Evolutionary conservation across 768 basidiomycete genomes (phyloP), one percentile per base, ranked within the genome.

Genomic region (Pisolithus albus): DNA sequence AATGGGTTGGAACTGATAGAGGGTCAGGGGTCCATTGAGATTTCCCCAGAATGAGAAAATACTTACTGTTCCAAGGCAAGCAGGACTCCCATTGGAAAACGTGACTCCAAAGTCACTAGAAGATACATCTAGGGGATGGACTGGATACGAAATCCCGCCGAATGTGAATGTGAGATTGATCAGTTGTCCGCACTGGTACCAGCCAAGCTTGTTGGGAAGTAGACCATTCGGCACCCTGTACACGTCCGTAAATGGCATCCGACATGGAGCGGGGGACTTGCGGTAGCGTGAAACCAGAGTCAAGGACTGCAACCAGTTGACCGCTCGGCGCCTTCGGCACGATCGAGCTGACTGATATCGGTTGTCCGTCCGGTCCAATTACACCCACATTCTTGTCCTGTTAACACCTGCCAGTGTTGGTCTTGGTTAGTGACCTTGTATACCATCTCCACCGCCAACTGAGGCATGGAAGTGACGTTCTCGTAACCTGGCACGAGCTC

Each of bases 361-460:
- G 65, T 21, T 77, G 69, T 21, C 87, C 86, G 59, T 89, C 88
- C 0, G 88, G 88, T 7, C 88, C 88, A 56, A 86, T 82, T 44
- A 91, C 79, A 23, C 84, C 86, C 42, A 71, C 67, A 49, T 78
- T 61, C 56, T 77, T 75, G 68, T 90, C 86, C 0, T n/a, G 84
- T 82, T 50, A 83, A 65, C 11, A 81, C 73, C 59, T 88, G 86
- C 88, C 88, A 91, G 65, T 91, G 88, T 68, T 90, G 88, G 59
- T 88, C 84, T 49, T 75, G 71, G 62, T 79, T 65, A 28, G 84
- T 70, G 39, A 85, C 65, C 52, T 70, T 71, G 58, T 80, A 79
- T 34, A 89, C 84, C 21, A 72, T 79, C 57, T 84, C 79, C 15
- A 91, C 79, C 49, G 78, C 69, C 40, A 90, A 72, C 61, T 85